Evolutionary conservation across 306 rosid genomes (phyloP), one percentile per base, ranked within the genome.

Genomic region (Benincasa hispida): DNA sequence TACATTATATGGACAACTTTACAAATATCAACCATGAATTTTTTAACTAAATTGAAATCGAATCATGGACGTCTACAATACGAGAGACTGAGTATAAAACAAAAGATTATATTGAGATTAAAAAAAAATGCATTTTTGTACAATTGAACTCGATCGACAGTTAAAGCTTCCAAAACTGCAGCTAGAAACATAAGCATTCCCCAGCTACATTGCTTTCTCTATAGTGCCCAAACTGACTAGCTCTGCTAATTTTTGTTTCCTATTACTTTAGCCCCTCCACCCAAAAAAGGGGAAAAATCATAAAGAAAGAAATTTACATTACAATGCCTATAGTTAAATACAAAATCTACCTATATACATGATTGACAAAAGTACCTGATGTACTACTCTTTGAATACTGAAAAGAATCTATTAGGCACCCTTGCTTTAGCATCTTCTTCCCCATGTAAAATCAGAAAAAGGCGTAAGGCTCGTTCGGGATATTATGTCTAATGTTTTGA

Each of bases 131-230:
- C 41, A 28, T 17, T 76, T 72, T 76, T 61, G 79, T 76, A 76
- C 79, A 61, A 60, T 76, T 60, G 68, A 76, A 48, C 42, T 61
- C 18, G 4, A 45, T 19, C 39, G 35, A 56, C 65, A 34, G 51
- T 48, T 17, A 28, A 76, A 28, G 57, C 37, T 28, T 59, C 66
- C 79, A 76, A 76, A 76, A 76, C 68, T 60, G 79, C 41, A 76
- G 70, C 72, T 21, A 37, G 39, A 59, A 47, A 21, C 67, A 27
- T 27, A 34, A 27, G 72, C 42, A 42, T 76, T 12, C 18, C 18
- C 50, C 55, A 57, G 72, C 79, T 61, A 50, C 41, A 28, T 18
- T 27, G 56, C 39, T 58, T 56, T 22, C 56, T 17, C 79, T 55
- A 37, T 76, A 39, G 48, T 37, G 39, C 35, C 63, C 78, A 62